phyloP scores from a whole-genome alignment of 371 early-diverging fungal genomes.

The Blakeslea trispora region DNA sequence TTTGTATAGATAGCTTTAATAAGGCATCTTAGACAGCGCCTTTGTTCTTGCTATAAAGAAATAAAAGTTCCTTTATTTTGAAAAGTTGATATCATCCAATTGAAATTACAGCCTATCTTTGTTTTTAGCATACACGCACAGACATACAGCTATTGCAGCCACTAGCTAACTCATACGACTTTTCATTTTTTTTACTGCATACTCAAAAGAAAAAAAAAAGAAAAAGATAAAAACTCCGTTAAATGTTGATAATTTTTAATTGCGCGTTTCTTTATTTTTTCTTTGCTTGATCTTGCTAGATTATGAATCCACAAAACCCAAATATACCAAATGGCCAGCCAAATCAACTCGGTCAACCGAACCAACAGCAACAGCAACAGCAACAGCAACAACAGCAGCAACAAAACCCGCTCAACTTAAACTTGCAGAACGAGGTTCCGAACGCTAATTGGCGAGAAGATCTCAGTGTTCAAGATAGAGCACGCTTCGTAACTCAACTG shows the following conservation, averaged over 20 bases:
- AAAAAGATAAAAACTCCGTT: conserved; percentile 1
- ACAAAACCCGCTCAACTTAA: conserved; percentile 10
- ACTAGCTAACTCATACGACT: too few relatives aligned
- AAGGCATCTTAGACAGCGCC: neutral
- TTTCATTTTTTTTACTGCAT: too few relatives aligned
- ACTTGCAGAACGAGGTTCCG: conserved; percentile 23
- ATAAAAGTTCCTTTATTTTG: too few relatives aligned
- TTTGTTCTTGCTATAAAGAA: too few relatives aligned
- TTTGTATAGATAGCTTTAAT: neutral
- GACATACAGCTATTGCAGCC: too few relatives aligned
- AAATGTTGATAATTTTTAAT: neutral
- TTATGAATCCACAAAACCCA: conserved; percentile 30
- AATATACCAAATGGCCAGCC: conserved; percentile 26
- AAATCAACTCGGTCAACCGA: conserved; percentile 7
- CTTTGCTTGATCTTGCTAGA: neutral
- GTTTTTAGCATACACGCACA: too few relatives aligned
- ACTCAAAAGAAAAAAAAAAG: too few relatives aligned
- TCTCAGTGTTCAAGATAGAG: conserved; percentile 34
- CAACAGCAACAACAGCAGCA: too few relatives aligned
- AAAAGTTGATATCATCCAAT: too few relatives aligned
- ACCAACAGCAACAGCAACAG: conserved; percentile 8
- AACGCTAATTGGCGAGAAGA: conserved; percentile 41
- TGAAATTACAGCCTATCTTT: too few relatives aligned
- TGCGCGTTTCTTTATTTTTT: neutral
- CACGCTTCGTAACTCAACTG: conserved; percentile 36